These are phyloP conservation scores for Eucalyptus microcorys DNA, from an alignment of 345 rosid genomes.

Conservation along the genomic window DNA sequence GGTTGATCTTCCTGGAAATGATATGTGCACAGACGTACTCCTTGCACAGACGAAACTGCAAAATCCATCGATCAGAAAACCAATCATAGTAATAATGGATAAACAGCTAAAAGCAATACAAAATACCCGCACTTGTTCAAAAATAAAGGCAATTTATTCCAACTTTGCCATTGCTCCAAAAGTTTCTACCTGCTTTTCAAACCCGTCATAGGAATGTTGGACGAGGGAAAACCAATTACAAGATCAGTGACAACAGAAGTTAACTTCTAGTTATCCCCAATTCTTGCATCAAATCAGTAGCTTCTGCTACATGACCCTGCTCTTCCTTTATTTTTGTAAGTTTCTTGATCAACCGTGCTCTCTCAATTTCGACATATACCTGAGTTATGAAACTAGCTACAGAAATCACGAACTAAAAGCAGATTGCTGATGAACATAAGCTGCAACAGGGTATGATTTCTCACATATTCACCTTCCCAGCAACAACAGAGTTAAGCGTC, in stretches of 20 bases:
- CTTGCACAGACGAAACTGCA: slow-evolving; percentile 65
- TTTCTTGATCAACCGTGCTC: too few species aligned
- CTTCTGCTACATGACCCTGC: background rate
- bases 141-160: too few species aligned
- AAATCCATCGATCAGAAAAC: accelerated
- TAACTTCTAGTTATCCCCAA: background rate
- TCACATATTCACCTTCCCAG: too few species aligned
- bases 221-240: background rate
- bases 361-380: too few species aligned
- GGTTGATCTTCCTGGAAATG: slow-evolving; percentile 78
- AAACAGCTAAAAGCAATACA: background rate
- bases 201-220: background rate
- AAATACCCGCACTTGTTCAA: background rate
- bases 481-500: too few species aligned
- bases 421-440: too few species aligned
- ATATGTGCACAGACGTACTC: slow-evolving; percentile 87
- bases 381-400: too few species aligned
- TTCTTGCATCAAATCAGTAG: background rate
- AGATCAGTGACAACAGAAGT: background rate
- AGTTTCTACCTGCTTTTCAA: background rate
- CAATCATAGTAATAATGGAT: background rate
- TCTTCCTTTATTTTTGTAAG: too few species aligned
- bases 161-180: background rate
- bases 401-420: too few species aligned
- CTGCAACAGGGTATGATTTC: too few species aligned